Base-by-base conservation (phyloP, 176 grass and related monocot genomes). In the Urochloa ruziziensis region DNA sequence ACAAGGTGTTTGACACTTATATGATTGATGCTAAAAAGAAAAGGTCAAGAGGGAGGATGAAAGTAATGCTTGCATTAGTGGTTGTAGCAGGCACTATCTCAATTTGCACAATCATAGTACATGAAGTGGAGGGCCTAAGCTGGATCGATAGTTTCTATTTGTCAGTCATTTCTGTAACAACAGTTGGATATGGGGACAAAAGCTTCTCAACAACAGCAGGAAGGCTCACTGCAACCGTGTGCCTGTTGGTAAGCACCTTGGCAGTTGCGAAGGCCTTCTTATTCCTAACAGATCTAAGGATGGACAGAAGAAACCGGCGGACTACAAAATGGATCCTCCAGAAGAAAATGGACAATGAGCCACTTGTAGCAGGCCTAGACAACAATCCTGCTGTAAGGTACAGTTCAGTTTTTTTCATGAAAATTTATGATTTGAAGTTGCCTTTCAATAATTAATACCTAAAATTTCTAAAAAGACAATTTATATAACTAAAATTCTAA, bases 151-250 rank as follows among this genome's bases (percentile, higher is more conserved):
- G 89, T 63, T 85, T 97, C 56, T 90, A 94, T 82, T 80, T 90
- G 27, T 90, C 94, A 42, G 92, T 94, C 40, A 94, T 91, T 76
- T 97, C 94, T n/a, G 89, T 97, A 39, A 97, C 92, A 76, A 92
- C 92, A 62, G 91, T 97, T 81, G 94, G 91, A 49, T 94, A 92
- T 80, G 87, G 89, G 32, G 89, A 97, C 73, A 85, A 86, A 61
- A 34, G 85, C 24, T 94, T 97, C 87, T 87, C 77, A 70, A 97
- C 91, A 56, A 53, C 86, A 91, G 78, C 56, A 18, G 94, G 94
- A 58, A 87, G 94, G 63, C 48, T 94, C 11, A 90, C 93, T 67
- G 94, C 92, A 25, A 85, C 91, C 0, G 35, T 92, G 29, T 97
- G 94, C 74, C 33, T 92, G 73, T 62, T 97, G 14, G 76, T 94